Conservation (phyloP, 202 grass and related monocot genomes). For the Carex sylvatica region DNA sequence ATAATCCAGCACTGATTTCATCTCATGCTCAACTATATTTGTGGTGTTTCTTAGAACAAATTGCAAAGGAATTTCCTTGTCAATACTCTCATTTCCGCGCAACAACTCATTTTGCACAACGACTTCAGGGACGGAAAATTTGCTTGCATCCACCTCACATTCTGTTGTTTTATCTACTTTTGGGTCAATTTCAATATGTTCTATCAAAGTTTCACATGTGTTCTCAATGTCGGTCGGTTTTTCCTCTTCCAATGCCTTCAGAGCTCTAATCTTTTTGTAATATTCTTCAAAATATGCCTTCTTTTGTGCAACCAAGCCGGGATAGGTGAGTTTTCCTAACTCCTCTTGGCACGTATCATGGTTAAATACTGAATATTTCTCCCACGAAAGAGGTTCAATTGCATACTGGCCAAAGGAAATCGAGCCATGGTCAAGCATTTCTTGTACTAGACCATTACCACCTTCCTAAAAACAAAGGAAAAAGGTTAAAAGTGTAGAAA, state of each 20-base stretch:
- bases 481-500: neutral
- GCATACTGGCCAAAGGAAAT: slow-evolving; percentile 83
- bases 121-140: neutral
- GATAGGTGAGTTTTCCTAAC: slow-evolving; percentile 51
- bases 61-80: neutral
- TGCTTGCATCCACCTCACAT: neutral
- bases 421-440: slow-evolving; percentile 74
- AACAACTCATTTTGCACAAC: neutral
- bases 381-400: slow-evolving; percentile 68
- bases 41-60: neutral
- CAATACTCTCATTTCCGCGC: neutral
- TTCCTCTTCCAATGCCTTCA: slow-evolving; percentile 41
- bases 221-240: neutral
- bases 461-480: slow-evolving; percentile 11
- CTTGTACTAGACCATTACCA: slow-evolving; percentile 37
- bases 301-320: slow-evolving; percentile 81
- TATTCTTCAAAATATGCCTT: slow-evolving; percentile 95
- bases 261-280: slow-evolving; percentile 49
- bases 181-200: neutral
- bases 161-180: neutral
- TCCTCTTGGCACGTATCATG: slow-evolving; percentile 67
- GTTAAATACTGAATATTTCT: slow-evolving; percentile 67
- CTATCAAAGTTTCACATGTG: neutral
- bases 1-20: neutral
- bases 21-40: slow-evolving; percentile 4